Evolutionary conservation across 2,329 filamentous ascomycete species (phyloP), one percentile per base, ranked within the genome.

Genomic region (Aspergillus sergii): DNA sequence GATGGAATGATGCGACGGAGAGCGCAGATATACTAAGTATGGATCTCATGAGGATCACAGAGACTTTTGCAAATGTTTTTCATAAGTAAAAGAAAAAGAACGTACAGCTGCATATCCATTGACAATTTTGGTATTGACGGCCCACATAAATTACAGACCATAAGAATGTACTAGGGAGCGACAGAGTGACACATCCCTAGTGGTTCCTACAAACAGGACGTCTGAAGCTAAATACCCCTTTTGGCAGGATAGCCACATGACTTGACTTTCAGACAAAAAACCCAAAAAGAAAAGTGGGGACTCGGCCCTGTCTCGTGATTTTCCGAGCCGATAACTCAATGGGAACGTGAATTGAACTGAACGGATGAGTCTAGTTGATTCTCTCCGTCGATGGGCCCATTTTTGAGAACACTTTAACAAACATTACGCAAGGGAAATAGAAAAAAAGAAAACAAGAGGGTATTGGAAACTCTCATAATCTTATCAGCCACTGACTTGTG

Each of bases 201-300:
- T 19, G 16, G 39, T 41, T 41, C 16, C 3, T 30, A 28, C 26
- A 6, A 28, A 28, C 6, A 28, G 28, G 30, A 54, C 30, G 51
- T 54, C 51, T 54, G 32, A 36, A 54, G 51, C 51, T 54, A 54
- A 54, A 54, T 54, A 36, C 51, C 51, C 51, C 51, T 54, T 54
- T 54, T 54, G 51, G 51, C 51, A 54, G 28, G n/a, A 21, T 19
- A 34, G 30, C 51, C 51, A 54, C 51, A 21, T 54, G 51, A 54
- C 51, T 36, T 34, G 16, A n/a, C 6, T 9, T 41, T 50, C 34
- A 36, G 14, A 36, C 34, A 36, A 36, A 48, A 48, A 14, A 21
- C 12, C 32, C 11, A 34, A 34, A 28, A 48, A 23, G 7, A 19
- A n/a, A 48, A 50, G 26, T 26, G 28, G 51, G 11, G 51, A 32